Conservation (phyloP, 2,329 filamentous ascomycete genomes). For the Claviceps paspali region DNA sequence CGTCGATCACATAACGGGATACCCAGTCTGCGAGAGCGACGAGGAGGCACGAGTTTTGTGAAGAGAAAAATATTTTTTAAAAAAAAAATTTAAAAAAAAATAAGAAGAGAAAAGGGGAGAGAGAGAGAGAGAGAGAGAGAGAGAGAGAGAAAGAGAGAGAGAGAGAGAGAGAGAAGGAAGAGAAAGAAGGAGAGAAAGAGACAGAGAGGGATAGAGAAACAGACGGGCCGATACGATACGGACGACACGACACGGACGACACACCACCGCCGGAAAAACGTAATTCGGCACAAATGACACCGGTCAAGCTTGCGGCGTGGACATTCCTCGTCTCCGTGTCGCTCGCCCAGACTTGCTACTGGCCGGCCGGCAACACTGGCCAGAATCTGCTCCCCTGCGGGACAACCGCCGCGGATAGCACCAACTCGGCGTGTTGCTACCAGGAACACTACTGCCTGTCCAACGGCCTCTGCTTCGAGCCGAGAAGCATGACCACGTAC, state of each 20-base stretch:
- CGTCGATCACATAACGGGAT: no score
- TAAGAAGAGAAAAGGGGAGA: no score
- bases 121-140: neutral
- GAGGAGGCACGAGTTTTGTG: no score
- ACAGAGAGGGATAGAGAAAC: neutral
- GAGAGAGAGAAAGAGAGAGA: neutral
- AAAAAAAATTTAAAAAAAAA: no score
- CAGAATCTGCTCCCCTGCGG: neutral
- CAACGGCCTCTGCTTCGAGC: slow-evolving; percentile 2
- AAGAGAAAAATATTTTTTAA: no score
- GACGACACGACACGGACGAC: no score
- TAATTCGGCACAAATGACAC: no score
- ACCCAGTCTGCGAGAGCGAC: no score
- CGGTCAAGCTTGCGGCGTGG: neutral
- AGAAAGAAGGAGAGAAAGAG: neutral
- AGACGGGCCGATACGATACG: no score
- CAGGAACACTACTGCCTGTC: slow-evolving; percentile 1
- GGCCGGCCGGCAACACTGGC: neutral
- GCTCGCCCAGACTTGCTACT: neutral
- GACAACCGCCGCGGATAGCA: neutral
- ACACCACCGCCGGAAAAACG: no score
- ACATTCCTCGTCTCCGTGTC: neutral
- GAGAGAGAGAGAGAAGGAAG: neutral
- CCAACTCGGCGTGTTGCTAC: slow-evolving; percentile 1
- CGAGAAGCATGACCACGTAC: neutral